Evolutionary conservation across 2,329 filamentous ascomycete genomes (phyloP).

Genomic region (Pestalotiopsis sp.): DNA sequence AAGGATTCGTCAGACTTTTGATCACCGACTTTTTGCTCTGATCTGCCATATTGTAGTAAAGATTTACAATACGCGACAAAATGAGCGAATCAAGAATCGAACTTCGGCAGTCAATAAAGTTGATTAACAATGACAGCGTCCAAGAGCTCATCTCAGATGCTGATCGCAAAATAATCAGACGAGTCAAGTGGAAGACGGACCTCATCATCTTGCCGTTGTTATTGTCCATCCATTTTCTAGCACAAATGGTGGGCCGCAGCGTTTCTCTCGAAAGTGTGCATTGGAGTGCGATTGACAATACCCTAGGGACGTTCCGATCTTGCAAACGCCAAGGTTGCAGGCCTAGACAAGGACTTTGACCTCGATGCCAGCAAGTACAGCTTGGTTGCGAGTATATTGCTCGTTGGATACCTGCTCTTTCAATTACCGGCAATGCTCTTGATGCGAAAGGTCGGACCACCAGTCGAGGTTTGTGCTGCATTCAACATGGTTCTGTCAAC

Average conservation of each 20-base stretch:
- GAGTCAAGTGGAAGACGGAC: constrained; percentile 24
- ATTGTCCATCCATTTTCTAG: constrained; percentile 23
- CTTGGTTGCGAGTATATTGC: constrained; percentile 21
- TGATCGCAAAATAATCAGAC: neutral
- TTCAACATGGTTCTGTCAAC: neutral
- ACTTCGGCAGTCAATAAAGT: neutral
- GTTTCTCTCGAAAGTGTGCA: neutral
- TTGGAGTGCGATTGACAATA: constrained; percentile 10
- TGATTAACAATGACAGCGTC: neutral
- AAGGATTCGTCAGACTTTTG: neutral
- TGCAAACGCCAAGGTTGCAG: constrained; percentile 25
- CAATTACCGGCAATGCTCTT: constrained; percentile 25
- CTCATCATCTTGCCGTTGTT: constrained; percentile 24
- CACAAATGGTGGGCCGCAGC: constrained; percentile 19
- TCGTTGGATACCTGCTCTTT: constrained; percentile 21
- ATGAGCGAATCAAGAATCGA: neutral
- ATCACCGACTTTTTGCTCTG: neutral
- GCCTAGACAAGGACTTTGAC: constrained; percentile 20
- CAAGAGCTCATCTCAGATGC: neutral
- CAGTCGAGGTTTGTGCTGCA: constrained; percentile 16
- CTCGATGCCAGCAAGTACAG: constrained; percentile 20
- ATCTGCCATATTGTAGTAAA: neutral
- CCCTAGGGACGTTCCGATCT: constrained; percentile 23
- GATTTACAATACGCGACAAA: neutral
- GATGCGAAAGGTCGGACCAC: constrained; percentile 22